phyloP scores from a whole-genome alignment of 768 basidiomycete species.

The Rhodotorula toruloides region DNA sequence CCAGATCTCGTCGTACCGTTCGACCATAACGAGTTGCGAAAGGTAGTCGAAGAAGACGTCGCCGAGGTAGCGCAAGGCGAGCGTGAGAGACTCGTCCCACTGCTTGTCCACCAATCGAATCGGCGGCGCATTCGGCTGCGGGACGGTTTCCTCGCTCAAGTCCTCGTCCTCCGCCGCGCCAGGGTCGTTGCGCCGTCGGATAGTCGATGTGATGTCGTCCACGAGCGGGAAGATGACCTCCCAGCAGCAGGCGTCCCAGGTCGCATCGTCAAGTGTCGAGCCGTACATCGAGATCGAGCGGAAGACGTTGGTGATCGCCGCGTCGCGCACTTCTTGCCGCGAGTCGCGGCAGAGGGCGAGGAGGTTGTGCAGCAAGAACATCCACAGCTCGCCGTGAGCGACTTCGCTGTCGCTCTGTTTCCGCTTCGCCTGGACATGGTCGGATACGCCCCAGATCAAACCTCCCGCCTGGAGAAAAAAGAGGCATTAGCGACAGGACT shows the following conservation, averaged over 20 bases:
- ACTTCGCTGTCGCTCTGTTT: constrained; percentile 53
- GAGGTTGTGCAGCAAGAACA: constrained; percentile 78
- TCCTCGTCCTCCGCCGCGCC: constrained; percentile 45
- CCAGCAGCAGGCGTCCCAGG: constrained; percentile 90
- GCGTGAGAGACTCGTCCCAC: constrained; percentile 83
- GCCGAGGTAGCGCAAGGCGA: constrained; percentile 77
- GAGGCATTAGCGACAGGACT: neutral
- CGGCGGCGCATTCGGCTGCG: constrained; percentile 26
- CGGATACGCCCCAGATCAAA: constrained; percentile 90
- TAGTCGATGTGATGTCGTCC: constrained; percentile 51
- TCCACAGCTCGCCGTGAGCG: constrained; percentile 77
- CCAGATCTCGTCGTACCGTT: constrained; percentile 68
- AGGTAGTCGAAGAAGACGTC: constrained; percentile 78
- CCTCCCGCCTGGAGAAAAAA: constrained; percentile 59
- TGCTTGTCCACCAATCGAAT: constrained; percentile 48
- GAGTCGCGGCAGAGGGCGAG: constrained; percentile 73
- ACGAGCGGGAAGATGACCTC: constrained; percentile 81
- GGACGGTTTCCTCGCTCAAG: constrained; percentile 22
- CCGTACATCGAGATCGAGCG: constrained; percentile 91
- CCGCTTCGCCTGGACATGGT: constrained; percentile 82
- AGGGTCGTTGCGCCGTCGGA: constrained; percentile 55
- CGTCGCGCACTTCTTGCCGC: constrained; percentile 81
- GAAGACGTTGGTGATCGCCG: constrained; percentile 92
- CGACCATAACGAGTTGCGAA: constrained; percentile 65
- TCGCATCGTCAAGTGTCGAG: constrained; percentile 67